Base-by-base conservation (phyloP, 768 basidiomycete genomes). In the Cystofilobasidium capitatum region DNA sequence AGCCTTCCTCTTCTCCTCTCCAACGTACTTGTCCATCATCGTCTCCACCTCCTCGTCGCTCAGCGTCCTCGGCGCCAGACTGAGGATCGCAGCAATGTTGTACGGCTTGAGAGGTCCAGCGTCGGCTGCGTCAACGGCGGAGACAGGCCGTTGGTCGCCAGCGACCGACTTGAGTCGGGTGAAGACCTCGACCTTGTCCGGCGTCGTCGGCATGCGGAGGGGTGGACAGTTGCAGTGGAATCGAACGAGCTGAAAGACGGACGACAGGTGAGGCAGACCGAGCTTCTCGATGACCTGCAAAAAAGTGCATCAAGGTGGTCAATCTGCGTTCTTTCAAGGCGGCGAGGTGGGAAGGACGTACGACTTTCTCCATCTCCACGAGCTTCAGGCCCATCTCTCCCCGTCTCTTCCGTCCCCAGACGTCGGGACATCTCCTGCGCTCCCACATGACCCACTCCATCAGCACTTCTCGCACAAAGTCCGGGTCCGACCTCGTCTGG, bases 361-460 rank as follows among this genome's bases (percentile, higher is more conserved):
- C 65, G 7, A 49, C 24, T 10, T 33, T 40, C 39, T 66, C 65
- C 44, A 66, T 22, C 4, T 36, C 40, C 17, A 49, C 58, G 7
- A 66, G 29, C 33, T 60, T 66, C 14, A n/a, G 17, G 6, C 65
- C 58, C 44, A 66, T 58, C 42, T 60, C 58, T 5, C 37, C 40
- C 26, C 49, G 29, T 35, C 58, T 44, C 9, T 55, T 66, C 24
- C 58, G 37, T 2, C 65, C 47, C 65, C 65, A 66, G 12, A 36
- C 65, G 0, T 31, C 35, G 17, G 20, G 14, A 7, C 29, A 40
- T 14, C 58, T 9, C 36, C 65, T 45, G 3, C 40, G 42, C 49
- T 66, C 65, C 49, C 65, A 40, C 2, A n/a, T 12, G 10, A 66
- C 39, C 58, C 58, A 66, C 58, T 66, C 65, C 45, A 60, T 26